Evolutionary conservation across 352 stramenopile genomes (phyloP), one percentile per base, ranked within the genome.

Genomic region (Blastocystis sp.): DNA sequence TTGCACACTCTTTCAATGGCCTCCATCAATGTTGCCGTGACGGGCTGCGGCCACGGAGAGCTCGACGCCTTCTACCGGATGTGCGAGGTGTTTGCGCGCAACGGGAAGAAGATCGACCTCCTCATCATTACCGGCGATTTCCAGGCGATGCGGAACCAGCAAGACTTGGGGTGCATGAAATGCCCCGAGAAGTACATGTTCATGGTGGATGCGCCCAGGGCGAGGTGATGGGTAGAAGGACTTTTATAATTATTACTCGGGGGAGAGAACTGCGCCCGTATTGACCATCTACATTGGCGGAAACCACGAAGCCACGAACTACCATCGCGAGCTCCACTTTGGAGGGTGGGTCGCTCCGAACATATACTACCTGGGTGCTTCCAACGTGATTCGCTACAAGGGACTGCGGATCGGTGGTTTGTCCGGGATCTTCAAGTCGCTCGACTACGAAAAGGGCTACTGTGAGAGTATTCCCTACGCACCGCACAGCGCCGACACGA

Each of bases 91-190:
- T 93, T 98, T 87, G 95, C 98, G 89, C 89, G 94, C 89, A 92
- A 94, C 90, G 92, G 95, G 52, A 89, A 91, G 19, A 92, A 92
- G 14, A 93, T 99, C 34, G 94, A 98, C 89, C 89, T 99, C 52
- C 90, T 99, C 70, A 90, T 99, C 24, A 98, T 95, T 90, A 99
- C 97, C 90, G 97, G 97, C 45, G 97, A 99, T 92, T 99, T 99
- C 90, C 95, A 99, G 90, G 96, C 95, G 68, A 92, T 99, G 89
- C 94, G 97, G 68, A 98, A 98, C 91, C 89, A 92, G 76, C 90
- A 91, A 62, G 97, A 99, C 91, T 93, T 98, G 79, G 92, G 96
- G 77, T 96, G 92, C 64, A 92, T 98, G 76, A 93, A 94, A 38
- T 97, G 96, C 74, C 97, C 97, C 40, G 92, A 92, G 59, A 99